Percentiles rank a stretch among this genome's conserved stretches.
Evolutionary conservation across 257 asterid species (phyloP).

Genomic region (Gentiana straminea): DNA sequence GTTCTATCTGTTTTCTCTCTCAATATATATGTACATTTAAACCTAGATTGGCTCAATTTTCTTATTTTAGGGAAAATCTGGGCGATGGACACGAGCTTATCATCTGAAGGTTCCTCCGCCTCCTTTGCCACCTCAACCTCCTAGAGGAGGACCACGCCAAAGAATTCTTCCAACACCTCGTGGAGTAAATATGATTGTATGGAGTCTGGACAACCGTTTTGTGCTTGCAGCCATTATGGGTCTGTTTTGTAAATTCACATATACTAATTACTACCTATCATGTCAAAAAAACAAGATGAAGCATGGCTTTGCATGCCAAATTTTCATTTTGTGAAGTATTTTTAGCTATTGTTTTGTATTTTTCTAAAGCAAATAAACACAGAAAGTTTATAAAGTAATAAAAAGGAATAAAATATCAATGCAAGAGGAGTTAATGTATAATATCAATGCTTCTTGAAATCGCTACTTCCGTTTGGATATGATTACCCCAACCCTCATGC

Average conservation of each 20-base stretch:
- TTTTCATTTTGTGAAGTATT: too few relatives aligned
- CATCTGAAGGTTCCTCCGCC: constrained; percentile 99
- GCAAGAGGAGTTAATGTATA: neutral
- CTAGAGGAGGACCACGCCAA: constrained; percentile 99
- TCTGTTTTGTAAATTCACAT: constrained; percentile 18
- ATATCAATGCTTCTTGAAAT: too few relatives aligned
- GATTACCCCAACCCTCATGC: neutral
- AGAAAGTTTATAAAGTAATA: too few relatives aligned
- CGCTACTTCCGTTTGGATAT: neutral
- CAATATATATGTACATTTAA: neutral
- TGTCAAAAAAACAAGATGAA: too few relatives aligned
- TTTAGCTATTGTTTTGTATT: neutral
- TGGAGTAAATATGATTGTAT: constrained; percentile 94
- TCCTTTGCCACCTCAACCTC: constrained; percentile 95
- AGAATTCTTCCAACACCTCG: constrained; percentile 98
- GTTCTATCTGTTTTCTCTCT: neutral
- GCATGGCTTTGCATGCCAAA: too few relatives aligned
- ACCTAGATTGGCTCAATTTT: neutral
- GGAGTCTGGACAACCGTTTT: constrained; percentile 99
- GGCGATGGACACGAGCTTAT: constrained; percentile 93
- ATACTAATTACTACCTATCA: too few relatives aligned
- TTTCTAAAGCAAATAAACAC: too few relatives aligned
- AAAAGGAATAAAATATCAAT: too few relatives aligned
- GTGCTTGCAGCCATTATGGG: constrained; percentile 99
- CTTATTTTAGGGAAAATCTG: constrained; percentile 63